Base-by-base conservation (phyloP, 2,329 filamentous ascomycete genomes). In the Fusarium sp. region DNA sequence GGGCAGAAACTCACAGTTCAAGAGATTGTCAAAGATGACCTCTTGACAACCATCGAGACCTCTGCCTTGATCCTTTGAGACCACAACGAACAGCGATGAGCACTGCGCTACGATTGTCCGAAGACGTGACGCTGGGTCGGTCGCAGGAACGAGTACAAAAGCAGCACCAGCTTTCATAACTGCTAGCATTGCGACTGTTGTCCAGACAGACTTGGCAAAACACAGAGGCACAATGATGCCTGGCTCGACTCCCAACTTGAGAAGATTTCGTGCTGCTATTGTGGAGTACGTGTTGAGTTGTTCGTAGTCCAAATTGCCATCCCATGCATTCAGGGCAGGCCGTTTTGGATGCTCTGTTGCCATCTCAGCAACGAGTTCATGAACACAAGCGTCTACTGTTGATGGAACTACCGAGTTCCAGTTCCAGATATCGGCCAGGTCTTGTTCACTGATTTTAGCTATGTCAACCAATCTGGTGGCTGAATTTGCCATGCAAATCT, bases 141-240 rank as follows among this genome's bases (percentile, higher is more conserved):
- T 33, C 10, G 17, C 18, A 25, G 42, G 37, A 3, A 52, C 37
- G 15, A 23, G 13, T 2, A 42, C 37, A 27, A 35, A 42, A 4
- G 39, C 48, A 4, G 37, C 48, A 7, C 27, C 39, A 5, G 39
- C 39, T n/a, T 36, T 52, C 37, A 52, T 25, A 3, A 52, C 48
- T 11, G 23, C 48, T 6, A 52, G 25, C 27, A 42, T 42, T 8
- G 48, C 36, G 14, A 52, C 35, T 6, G 29, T 18, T 11, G 36
- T 43, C 17, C 18, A 52, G 14, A 52, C 29, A 7, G 37, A 42
- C 39, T 52, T 52, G 15, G 20, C 20, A 17, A 52, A 52, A 29
- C 27, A 52, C 7, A 52, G 39, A 10, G 48, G 48, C 21, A 52
- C 27, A 15, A 42, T n/a, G 5, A 18, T 17, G 11, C 36, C 46